Percentiles rank a stretch among this genome's conserved stretches.
Evolutionary conservation across 108 stramenopile genomes (phyloP).

Genomic region (Discostella pseudostelligera): DNA sequence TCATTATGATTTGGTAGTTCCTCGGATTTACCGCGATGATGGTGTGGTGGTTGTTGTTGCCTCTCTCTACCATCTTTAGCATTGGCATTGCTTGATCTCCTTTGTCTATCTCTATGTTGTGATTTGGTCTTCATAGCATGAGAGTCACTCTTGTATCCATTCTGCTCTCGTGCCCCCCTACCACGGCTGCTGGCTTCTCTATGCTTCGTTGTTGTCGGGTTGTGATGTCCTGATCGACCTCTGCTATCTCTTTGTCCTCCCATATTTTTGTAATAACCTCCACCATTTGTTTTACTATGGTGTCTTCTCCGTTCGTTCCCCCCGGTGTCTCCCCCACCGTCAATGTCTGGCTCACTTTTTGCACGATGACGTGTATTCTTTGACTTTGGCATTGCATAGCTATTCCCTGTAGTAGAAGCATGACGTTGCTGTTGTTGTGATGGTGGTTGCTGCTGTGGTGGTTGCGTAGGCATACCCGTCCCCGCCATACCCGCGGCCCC

Average conservation of each 20-base stretch:
- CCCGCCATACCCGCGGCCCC: slow-evolving; percentile 13
- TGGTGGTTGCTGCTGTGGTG: not conserved
- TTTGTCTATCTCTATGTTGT: not conserved
- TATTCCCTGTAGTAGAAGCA: not conserved
- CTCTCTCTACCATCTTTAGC: not conserved
- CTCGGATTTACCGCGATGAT: slow-evolving; percentile 2
- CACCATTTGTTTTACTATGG: too few species aligned
- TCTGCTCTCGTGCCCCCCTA: not conserved
- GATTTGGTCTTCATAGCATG: not conserved
- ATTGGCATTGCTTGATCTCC: not conserved
- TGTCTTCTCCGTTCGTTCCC: too few species aligned
- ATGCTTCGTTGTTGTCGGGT: not conserved
- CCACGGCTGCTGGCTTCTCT: not conserved
- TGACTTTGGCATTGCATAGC: slow-evolving; percentile 6
- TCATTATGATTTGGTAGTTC: not conserved
- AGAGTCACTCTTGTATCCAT: slow-evolving; percentile 11
- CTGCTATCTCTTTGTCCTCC: not conserved
- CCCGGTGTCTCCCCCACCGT: not conserved
- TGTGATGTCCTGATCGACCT: not conserved
- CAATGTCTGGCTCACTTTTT: not conserved
- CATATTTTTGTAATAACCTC: not conserved
- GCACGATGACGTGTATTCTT: not conserved
- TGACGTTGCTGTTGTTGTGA: not conserved
- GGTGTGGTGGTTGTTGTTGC: not conserved
- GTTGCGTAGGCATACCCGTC: not conserved